Percentiles rank a stretch among this genome's conserved stretches.
These are phyloP conservation scores for Didymella keratinophila DNA, from an alignment of 2,329 filamentous ascomycete genomes.

Conservation along the genomic window DNA sequence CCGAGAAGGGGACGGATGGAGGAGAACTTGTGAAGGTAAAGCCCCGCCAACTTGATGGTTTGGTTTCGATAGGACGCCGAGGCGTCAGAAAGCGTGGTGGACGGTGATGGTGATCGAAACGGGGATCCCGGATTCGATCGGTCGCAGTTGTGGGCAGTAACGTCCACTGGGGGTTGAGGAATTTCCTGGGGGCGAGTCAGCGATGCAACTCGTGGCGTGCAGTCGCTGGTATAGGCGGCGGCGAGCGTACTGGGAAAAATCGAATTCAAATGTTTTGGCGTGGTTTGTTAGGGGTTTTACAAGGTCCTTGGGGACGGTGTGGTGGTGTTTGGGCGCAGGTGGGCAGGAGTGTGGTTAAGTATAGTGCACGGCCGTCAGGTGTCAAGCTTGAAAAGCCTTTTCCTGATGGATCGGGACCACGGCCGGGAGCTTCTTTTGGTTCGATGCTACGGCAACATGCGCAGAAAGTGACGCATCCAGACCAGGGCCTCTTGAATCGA, in stretches of 20 bases:
- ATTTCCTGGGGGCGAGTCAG: conserved; percentile 27
- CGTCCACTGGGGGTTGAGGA: conserved; percentile 26
- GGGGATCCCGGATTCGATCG: conserved; percentile 33
- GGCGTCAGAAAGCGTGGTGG: conserved; percentile 42
- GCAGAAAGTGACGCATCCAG: conserved; percentile 17
- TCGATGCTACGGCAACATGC: conserved; percentile 14
- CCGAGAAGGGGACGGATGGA: conserved; percentile 89
- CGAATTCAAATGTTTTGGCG: neutral
- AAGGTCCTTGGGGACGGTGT: conserved; percentile 41
- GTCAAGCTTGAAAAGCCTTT: conserved; percentile 16
- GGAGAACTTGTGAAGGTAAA: conserved; percentile 73
- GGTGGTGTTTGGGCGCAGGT: conserved; percentile 25
- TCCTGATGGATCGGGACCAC: conserved; percentile 5
- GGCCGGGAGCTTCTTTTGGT: conserved; percentile 8
- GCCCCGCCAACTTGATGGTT: conserved; percentile 94
- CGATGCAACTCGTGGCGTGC: conserved; percentile 21
- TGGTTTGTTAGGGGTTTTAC: conserved; percentile 15
- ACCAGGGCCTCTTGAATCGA: conserved; percentile 7
- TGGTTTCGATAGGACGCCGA: conserved; percentile 52
- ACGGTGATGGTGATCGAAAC: conserved; percentile 31
- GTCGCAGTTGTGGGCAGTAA: conserved; percentile 34
- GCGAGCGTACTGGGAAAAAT: conserved; percentile 5
- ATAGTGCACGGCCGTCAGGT: conserved; percentile 22
- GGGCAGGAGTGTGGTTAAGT: conserved; percentile 25
- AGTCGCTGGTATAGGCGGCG: conserved; percentile 20